Evolutionary conservation across 306 rosid species (phyloP).

Genomic region (Oemleria cerasiformis): DNA sequence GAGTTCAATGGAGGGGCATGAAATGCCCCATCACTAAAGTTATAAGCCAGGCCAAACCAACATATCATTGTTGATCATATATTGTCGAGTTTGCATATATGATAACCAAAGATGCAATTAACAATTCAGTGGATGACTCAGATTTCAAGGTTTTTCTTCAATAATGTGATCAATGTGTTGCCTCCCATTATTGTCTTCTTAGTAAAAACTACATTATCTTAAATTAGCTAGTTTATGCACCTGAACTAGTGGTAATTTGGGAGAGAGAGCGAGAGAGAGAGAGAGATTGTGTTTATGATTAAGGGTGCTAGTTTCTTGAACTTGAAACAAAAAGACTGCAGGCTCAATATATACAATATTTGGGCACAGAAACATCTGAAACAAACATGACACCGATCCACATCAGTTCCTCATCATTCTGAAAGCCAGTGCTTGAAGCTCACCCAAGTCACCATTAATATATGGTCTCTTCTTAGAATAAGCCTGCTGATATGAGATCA

Average conservation of each 20-base stretch:
- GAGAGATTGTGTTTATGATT: neutral
- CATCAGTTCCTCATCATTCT: constrained; percentile 84
- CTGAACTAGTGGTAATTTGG: neutral
- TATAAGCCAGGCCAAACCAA: constrained; percentile 16
- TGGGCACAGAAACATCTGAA: constrained; percentile 13
- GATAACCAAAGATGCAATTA: constrained; percentile 36
- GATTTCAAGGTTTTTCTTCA: constrained; percentile 27
- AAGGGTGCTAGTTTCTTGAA: neutral
- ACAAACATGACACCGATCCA: constrained; percentile 18
- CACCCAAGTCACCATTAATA: constrained; percentile 65
- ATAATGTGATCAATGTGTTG: constrained; percentile 24
- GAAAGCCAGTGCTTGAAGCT: constrained; percentile 84
- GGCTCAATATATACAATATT: constrained; percentile 20
- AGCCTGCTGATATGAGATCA: constrained; percentile 33
- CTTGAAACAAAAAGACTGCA: neutral
- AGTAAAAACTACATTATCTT: constrained; percentile 29
- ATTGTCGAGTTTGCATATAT: constrained; percentile 11
- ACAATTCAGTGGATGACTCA: constrained; percentile 33
- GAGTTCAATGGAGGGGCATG: neutral
- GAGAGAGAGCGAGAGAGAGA: constrained; percentile 3
- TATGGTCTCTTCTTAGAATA: constrained; percentile 46
- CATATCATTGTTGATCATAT: constrained; percentile 34
- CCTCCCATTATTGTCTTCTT: constrained; percentile 25
- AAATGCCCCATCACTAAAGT: constrained; percentile 31
- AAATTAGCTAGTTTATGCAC: constrained; percentile 5